phyloP scores from a whole-genome alignment of 2,329 filamentous ascomycete genomes.

The Gaeumannomyces sp. region DNA sequence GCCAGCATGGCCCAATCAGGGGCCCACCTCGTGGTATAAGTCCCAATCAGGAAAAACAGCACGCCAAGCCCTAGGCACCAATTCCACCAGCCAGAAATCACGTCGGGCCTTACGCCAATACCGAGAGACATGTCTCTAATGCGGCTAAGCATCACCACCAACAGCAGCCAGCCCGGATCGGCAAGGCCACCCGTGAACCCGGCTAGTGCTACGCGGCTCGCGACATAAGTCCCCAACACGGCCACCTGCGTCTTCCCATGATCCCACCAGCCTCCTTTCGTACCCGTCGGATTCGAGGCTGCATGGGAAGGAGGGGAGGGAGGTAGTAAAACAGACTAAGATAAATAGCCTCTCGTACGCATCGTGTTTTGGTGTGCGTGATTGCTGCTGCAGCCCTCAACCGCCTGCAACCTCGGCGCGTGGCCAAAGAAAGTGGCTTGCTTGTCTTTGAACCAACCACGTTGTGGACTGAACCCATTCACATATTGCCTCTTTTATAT shows the following conservation, averaged over 20 bases:
- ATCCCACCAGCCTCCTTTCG: not conserved
- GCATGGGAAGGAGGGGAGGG: no score
- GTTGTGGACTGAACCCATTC: no score
- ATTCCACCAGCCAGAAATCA: not conserved
- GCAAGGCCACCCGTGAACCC: not conserved
- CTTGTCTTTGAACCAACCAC: no score
- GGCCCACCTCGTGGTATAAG: conserved; percentile 3
- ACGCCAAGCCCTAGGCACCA: not conserved
- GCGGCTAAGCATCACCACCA: not conserved
- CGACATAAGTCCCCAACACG: not conserved
- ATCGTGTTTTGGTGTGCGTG: not conserved
- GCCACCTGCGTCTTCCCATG: not conserved
- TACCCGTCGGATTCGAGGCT: not conserved
- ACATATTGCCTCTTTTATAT: no score
- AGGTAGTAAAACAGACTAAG: not conserved
- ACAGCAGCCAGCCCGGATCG: not conserved
- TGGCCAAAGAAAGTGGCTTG: no score
- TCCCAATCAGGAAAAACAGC: not conserved
- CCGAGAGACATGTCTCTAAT: not conserved
- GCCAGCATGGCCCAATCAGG: not conserved
- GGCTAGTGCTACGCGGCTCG: not conserved
- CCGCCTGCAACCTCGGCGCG: no score
- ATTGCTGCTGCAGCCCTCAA: no score
- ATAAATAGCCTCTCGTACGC: not conserved
- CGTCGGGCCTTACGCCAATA: not conserved